These are phyloP conservation scores for Yarrowia porcina DNA, from an alignment of 805 yeast genomes.

Conservation along the genomic window DNA sequence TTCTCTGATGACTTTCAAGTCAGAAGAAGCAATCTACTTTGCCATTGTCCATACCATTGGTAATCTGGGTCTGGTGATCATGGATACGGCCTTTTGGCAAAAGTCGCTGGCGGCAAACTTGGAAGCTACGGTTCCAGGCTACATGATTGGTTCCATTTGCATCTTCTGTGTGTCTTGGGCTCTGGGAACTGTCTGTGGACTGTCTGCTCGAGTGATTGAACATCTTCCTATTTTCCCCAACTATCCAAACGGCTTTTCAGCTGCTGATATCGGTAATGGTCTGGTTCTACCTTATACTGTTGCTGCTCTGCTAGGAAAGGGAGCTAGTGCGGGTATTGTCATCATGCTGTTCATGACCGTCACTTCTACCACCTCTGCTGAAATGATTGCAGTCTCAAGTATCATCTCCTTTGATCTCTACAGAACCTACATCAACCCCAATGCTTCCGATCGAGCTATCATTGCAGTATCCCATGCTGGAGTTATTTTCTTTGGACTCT, in stretches of 20 bases:
- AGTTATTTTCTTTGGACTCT: conserved; percentile 43
- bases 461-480: conserved; percentile 45
- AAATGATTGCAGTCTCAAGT: conserved; percentile 43
- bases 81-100: conserved; percentile 41
- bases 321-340: conserved; percentile 75
- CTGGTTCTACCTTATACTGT: conserved; percentile 63
- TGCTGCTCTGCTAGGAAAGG: conserved; percentile 72
- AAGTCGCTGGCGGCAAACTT: conserved; percentile 47
- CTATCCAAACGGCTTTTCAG: conserved; percentile 60
- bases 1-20: conserved; percentile 48
- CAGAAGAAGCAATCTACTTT: conserved; percentile 28
- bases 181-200: conserved; percentile 39
- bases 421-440: conserved; percentile 44
- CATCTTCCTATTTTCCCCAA: conserved; percentile 69
- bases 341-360: conserved; percentile 43
- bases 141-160: conserved; percentile 47
- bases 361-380: conserved; percentile 45
- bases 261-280: conserved; percentile 71
- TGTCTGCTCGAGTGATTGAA: conserved; percentile 52
- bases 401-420: conserved; percentile 48
- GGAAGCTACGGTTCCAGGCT: conserved; percentile 44
- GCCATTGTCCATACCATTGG: conserved; percentile 29
- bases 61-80: conserved; percentile 30
- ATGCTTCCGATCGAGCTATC: conserved; percentile 45
- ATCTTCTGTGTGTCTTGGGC: conserved; percentile 47